phyloP scores from a whole-genome alignment of 306 rosid genomes.

The Castanea crenata region DNA sequence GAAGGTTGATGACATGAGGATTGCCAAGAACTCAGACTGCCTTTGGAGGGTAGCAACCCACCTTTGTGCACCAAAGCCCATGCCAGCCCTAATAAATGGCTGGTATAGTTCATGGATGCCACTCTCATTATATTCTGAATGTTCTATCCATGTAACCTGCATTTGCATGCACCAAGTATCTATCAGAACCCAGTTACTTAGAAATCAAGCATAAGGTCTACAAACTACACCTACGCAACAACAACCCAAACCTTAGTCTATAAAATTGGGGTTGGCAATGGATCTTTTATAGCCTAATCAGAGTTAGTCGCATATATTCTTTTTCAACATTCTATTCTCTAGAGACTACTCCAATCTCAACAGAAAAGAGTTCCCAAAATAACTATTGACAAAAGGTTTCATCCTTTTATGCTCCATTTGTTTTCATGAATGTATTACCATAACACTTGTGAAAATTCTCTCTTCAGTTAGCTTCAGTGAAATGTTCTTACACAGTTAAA shows the following conservation, averaged over 20 bases:
- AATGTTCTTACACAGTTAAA: not conserved
- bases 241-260: too few species aligned
- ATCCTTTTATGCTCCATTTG: not conserved
- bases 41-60: constrained; percentile 88
- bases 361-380: not conserved
- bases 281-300: too few species aligned
- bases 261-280: too few species aligned
- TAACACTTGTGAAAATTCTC: not conserved
- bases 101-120: constrained; percentile 59
- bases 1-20: constrained; percentile 44
- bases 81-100: constrained; percentile 49
- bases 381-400: not conserved
- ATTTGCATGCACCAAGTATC: constrained; percentile 15
- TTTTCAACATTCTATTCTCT: too few species aligned
- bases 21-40: constrained; percentile 62
- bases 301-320: too few species aligned
- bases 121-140: constrained; percentile 71
- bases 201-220: not conserved
- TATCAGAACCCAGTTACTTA: constrained; percentile 2
- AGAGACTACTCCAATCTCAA: not conserved
- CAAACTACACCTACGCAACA: not conserved
- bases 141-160: constrained; percentile 93
- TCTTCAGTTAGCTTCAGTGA: not conserved
- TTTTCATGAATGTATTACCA: not conserved
- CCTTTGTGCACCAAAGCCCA: constrained; percentile 80